Evolutionary conservation across 768 basidiomycete genomes (phyloP), one percentile per base, ranked within the genome.

Genomic region (Mycena polygramma): DNA sequence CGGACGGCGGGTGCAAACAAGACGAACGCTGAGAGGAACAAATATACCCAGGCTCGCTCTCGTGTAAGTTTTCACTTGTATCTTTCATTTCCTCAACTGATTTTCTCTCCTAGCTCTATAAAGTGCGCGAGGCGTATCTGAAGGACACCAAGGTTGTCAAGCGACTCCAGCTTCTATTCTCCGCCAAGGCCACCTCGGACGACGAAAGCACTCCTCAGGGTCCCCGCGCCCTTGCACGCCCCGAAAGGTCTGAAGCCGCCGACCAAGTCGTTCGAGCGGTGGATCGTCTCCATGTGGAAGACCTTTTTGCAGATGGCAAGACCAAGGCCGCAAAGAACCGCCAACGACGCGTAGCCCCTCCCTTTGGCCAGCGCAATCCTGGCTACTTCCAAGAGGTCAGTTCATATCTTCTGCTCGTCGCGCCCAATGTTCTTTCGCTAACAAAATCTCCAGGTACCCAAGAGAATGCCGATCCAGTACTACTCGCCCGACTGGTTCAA

Each of bases 381-480:
- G 35, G 20, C 19, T 7, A n/a, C 2, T 52, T 65, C 35, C 13
- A n/a, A 7, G 53, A n/a, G 45, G 54, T 65, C 15, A 57, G 43
- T n/a, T n/a, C n/a, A n/a, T n/a, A 45, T 39, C 49, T 6, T 24
- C 17, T 7, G 2, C 35, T 48, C 9, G 1, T 52, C 43, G 15
- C 15, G 8, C 24, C 26, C 37, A n/a, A n/a, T 24, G n/a, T 55
- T 55, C 11, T 22, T 11, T 55, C 11, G 4, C 2, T 37, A 36
- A 37, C 7, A 35, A 54, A 2, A 35, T 39, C 2, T 51, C 11
- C 41, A 68, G 66, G 15, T 68, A 19, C 66, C 59, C 2, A 68
- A 62, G 20, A 43, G 13, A 51, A 67, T 71, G 70, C 70, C 70
- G 0, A 71, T 71, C 22, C 65, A 71, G 15, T 71, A 71, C 39